These are phyloP conservation scores for Lipomyces orientalis DNA, from an alignment of 805 yeast species.

Conservation along the genomic window DNA sequence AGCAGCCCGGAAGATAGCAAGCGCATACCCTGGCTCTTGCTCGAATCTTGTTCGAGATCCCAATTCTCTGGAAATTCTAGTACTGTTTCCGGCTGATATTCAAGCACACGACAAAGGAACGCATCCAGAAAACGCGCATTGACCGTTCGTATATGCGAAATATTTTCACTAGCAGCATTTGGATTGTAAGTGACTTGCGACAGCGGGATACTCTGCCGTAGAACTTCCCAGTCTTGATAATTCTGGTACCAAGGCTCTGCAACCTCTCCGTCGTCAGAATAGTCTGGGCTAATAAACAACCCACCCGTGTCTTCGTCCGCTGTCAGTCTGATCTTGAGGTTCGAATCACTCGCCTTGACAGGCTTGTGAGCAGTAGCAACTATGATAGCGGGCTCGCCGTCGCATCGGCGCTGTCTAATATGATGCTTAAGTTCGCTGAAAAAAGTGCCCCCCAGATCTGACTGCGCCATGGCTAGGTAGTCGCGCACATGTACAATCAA, in stretches of 20 bases:
- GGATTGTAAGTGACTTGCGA: conserved; percentile 21
- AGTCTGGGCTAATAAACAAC: neutral
- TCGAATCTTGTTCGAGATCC: neutral
- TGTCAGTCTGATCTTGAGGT: neutral
- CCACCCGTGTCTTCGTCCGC: neutral
- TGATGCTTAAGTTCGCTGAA: conserved; percentile 26
- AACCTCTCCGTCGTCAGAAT: neutral
- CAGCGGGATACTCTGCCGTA: conserved; percentile 15
- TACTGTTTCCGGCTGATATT: conserved; percentile 1
- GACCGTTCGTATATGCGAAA: conserved; percentile 13
- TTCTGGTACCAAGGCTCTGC: neutral
- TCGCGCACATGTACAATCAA: conserved; percentile 28
- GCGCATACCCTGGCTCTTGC: conserved; percentile 8
- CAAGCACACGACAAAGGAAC: conserved; percentile 15
- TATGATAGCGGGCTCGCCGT: conserved; percentile 19
- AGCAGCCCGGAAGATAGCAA: conserved; percentile 20
- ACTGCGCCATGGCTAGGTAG: conserved; percentile 17
- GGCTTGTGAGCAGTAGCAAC: conserved; percentile 26
- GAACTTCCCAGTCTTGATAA: conserved; percentile 1
- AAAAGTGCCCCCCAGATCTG: conserved; percentile 22
- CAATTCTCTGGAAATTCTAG: conserved; percentile 21
- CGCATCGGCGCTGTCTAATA: conserved; percentile 14
- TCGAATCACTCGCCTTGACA: neutral
- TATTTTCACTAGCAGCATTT: conserved; percentile 18
- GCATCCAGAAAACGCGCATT: conserved; percentile 29